Evolutionary conservation across 257 asterid genomes (phyloP).

Genomic region (Solanum dulcamara): DNA sequence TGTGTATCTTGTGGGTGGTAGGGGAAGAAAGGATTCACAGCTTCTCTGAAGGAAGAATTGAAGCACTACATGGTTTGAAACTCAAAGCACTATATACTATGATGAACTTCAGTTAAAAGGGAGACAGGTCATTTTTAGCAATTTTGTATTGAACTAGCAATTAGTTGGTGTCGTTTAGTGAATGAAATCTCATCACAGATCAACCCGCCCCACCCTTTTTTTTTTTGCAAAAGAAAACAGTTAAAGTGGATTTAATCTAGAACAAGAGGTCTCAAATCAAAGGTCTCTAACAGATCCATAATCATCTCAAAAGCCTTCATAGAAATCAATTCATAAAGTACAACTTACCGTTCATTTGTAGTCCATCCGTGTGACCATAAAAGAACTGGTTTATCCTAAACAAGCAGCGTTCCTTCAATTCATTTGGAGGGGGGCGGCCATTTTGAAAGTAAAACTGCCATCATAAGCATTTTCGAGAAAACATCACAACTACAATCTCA

Average conservation of each 20-base stretch:
- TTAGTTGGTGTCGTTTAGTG: background rate
- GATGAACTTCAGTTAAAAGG: background rate
- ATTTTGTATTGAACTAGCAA: background rate
- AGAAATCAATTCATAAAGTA: background rate
- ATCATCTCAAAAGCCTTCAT: background rate
- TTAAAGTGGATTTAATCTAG: background rate
- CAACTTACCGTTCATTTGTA: conserved; percentile 79
- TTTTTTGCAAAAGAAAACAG: background rate
- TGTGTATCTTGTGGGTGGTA: background rate
- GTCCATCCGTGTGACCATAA: conserved; percentile 84
- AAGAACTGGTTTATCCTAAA: conserved; percentile 92
- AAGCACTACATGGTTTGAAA: background rate
- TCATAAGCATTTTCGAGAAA: conserved; percentile 7
- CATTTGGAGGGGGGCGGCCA: conserved; percentile 92
- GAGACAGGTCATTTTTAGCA: background rate
- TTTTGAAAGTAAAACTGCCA: conserved; percentile 89
- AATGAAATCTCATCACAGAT: background rate
- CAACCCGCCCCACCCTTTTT: background rate
- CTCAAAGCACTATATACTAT: background rate
- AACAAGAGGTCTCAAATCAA: background rate
- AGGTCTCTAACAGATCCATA: background rate
- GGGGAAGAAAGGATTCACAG: background rate
- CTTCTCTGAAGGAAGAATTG: background rate
- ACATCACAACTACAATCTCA: background rate
- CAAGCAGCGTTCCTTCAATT: conserved; percentile 84